Base-by-base conservation (phyloP, 805 yeast species). In the Citeromyces matritensis region DNA sequence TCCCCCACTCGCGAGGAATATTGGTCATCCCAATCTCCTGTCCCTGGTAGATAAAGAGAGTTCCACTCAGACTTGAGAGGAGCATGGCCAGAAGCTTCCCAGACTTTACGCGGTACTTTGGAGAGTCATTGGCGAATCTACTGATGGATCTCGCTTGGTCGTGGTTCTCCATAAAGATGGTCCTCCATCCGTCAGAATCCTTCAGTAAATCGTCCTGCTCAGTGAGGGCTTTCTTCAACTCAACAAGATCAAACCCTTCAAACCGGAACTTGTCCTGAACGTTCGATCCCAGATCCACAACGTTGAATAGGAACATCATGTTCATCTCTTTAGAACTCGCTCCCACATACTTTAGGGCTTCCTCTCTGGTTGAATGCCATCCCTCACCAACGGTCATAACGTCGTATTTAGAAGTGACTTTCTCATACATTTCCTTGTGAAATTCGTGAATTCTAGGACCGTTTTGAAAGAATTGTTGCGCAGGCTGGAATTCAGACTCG, bases 371-470 rank as follows among this genome's bases (percentile, higher is more conserved):
- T 27, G 62, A 53, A 34, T 48, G 48, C 10, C 70, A 69, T 31
- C 65, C 65, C 43, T 70, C 76, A 28, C 76, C 77, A 21, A 70
- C 75, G 5, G 75, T 65, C 64, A 70, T 57, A 23, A 53, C 64
- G 41, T 67, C 71, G 40, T 65, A 65, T 36, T 60, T 53, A 21
- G 60, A 45, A 12, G 63, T 55, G 26, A 57, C 61, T 34, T 55
- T 49, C 8, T 37, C 40, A 40, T 53, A 58, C 64, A 70, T 58
- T 42, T 67, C 73, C 45, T 60, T 59, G 47, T 67, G 69, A 49
- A 63, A 69, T 44, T 69, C 74, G 46, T 70, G 76, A 42, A 69
- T 65, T 34, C 72, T 46, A 15, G 76, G 74, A 6, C 75, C 75
- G 37, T 61, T 55, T 38, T 50, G 54, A 33, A 52, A 51, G 34